Evolutionary conservation across 441 rosid genomes (phyloP), one percentile per base, ranked within the genome.

Genomic region (Pelargonium citronellum): DNA sequence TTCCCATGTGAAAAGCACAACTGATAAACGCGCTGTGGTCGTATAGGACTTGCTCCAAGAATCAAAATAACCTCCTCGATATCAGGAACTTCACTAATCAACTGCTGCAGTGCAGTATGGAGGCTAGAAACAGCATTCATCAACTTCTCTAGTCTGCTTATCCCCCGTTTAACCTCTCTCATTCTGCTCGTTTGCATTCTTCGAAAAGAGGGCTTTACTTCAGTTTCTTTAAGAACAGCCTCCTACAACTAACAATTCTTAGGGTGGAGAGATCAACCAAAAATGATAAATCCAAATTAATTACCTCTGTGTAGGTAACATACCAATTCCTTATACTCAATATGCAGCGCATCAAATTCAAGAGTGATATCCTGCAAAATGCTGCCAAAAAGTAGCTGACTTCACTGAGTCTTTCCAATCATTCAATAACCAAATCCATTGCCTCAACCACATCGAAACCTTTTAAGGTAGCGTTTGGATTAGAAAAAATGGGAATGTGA

Each of bases 31-130:
- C 80, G 78, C 64, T 53, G 91, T 15, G 97, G 96, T 15, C 96
- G 87, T 62, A 87, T 53, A 0, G 97, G 90, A 82, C 88, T 87
- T 53, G 87, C 83, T 63, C 96, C 94, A 64, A 91, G 85, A 69
- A 85, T 77, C 81, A 90, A 81, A 78, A 91, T 73, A 27, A 87
- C 86, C 69, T 77, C 83, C 66, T 80, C 85, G 63, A 87, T 64
- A 17, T 70, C 58, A 22, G 85, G 87, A 67, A 75, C 71, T 77
- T 85, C 81, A 43, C 83, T 71, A 53, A 87, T 82, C 69, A 85
- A 46, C 69, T 82, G 74, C 34, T 78, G 84, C 73, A 91, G 69
- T 0, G 92, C 90, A 55, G 57, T 81, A 58, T 89, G 83, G 46
- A 89, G 73, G 70, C 83, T 75, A 64, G 83, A 74, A 76, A 87